Conservation (phyloP, 371 early-diverging fungal genomes). For the Mucor irregularis region DNA sequence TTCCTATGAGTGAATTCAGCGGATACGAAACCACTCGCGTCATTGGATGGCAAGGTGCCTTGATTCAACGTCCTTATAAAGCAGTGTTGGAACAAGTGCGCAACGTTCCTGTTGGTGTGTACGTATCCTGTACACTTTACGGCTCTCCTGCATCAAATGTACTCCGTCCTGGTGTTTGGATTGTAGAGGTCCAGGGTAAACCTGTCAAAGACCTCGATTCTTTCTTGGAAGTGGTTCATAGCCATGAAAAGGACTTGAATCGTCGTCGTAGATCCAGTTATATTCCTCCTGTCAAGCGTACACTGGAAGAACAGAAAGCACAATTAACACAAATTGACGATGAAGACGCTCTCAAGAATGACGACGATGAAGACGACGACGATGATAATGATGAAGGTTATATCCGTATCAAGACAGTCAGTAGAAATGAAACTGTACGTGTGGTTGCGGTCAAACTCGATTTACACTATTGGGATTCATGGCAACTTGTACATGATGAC, state of each 20-base stretch:
- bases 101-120: constrained; percentile 71
- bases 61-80: constrained; percentile 80
- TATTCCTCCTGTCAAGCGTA: constrained; percentile 33
- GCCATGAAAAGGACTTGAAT: constrained; percentile 25
- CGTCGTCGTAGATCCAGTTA: constrained; percentile 37
- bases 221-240: constrained; percentile 50
- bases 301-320: constrained; percentile 1
- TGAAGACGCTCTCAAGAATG: constrained; percentile 5
- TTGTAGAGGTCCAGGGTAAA: constrained; percentile 63
- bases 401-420: constrained; percentile 69
- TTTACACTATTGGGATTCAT: constrained; percentile 75
- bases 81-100: constrained; percentile 83
- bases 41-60: constrained; percentile 87
- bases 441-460: constrained; percentile 69
- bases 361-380: constrained; percentile 16
- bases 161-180: constrained; percentile 70
- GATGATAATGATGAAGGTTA: constrained; percentile 40
- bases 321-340: constrained; percentile 39
- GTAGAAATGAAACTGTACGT: constrained; percentile 52
- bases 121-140: constrained; percentile 69
- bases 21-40: constrained; percentile 64
- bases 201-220: constrained; percentile 49
- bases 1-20: constrained; percentile 59
- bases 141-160: constrained; percentile 75
- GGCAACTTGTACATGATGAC: constrained; percentile 61